Evolutionary conservation across 768 basidiomycete genomes (phyloP).

Genomic region (Sistotremastrum niveocremeum): DNA sequence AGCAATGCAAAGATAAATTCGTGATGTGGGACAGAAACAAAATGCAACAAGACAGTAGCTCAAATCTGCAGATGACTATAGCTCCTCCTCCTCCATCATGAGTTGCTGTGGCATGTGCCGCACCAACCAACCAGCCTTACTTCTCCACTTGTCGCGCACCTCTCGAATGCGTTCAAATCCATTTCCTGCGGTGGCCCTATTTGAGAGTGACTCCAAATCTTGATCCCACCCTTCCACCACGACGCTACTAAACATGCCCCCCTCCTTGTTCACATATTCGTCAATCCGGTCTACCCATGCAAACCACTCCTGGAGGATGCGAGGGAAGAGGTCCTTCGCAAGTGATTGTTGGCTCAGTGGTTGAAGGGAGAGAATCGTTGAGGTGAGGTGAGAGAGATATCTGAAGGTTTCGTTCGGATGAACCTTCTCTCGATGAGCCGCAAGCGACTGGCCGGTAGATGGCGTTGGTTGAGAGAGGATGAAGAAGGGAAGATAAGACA

Average conservation of each 20-base stretch:
- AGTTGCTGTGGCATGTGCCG: constrained; percentile 5
- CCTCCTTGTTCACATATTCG: constrained; percentile 52
- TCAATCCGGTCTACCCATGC: constrained; percentile 66
- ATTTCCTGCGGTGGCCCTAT: constrained; percentile 27
- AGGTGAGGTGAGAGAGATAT: constrained; percentile 55
- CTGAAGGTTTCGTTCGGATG: constrained; percentile 65
- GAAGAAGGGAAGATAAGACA: constrained; percentile 80
- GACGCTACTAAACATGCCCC: constrained; percentile 70
- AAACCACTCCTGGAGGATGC: constrained; percentile 61
- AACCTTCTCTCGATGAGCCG: constrained; percentile 47
- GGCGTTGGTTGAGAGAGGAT: constrained; percentile 25
- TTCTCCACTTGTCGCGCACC: constrained; percentile 53
- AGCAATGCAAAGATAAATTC: too few species aligned
- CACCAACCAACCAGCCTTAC: constrained; percentile 68
- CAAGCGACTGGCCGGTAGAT: constrained; percentile 21
- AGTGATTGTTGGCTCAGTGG: constrained; percentile 48
- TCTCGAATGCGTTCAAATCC: constrained; percentile 29
- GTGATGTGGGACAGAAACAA: too few species aligned
- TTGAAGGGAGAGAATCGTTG: constrained; percentile 56
- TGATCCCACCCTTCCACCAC: constrained; percentile 57
- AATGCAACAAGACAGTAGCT: too few species aligned
- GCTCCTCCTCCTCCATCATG: constrained; percentile 21
- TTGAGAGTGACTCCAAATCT: constrained; percentile 52
- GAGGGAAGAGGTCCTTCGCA: constrained; percentile 43
- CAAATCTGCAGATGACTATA: neutral